Evolutionary conservation across 805 yeast species (phyloP).

Genomic region (Saccharomycopsis malanga): DNA sequence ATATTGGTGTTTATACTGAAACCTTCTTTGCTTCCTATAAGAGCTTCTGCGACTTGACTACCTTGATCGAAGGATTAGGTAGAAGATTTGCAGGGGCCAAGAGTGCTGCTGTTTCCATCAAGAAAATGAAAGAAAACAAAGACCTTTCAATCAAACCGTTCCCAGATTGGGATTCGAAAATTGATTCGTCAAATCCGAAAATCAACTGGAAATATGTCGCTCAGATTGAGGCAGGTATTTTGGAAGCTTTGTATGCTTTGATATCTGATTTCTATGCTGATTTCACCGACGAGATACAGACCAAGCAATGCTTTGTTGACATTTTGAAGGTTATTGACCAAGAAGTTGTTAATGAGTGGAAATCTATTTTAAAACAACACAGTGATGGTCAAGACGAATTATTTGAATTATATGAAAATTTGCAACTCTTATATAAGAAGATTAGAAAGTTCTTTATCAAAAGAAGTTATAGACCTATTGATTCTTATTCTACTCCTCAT

Average conservation of each 20-base stretch:
- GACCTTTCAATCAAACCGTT: constrained; percentile 31
- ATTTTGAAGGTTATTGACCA: constrained; percentile 61
- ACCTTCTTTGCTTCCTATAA: constrained; percentile 66
- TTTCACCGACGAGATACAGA: constrained; percentile 59
- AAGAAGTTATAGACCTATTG: constrained; percentile 60
- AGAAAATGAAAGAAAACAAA: constrained; percentile 27
- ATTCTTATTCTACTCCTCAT: constrained; percentile 31
- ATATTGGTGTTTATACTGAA: constrained; percentile 55
- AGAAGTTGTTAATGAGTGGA: constrained; percentile 51
- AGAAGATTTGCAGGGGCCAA: constrained; percentile 55
- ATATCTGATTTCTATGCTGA: constrained; percentile 68
- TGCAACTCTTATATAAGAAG: constrained; percentile 47
- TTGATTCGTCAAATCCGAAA: constrained; percentile 35
- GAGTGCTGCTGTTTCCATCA: constrained; percentile 52
- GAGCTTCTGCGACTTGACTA: constrained; percentile 53
- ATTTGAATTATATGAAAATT: constrained; percentile 26
- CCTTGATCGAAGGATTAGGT: constrained; percentile 45
- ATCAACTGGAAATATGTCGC: constrained; percentile 62
- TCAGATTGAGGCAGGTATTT: constrained; percentile 73
- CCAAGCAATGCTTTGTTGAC: constrained; percentile 54
- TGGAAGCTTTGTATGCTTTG: constrained; percentile 68
- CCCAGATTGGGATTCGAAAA: constrained; percentile 52
- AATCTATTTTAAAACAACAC: constrained; percentile 29
- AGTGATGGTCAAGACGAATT: constrained; percentile 26
- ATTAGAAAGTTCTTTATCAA: constrained; percentile 65